Conservation (phyloP, 495 filamentous ascomycete species). For the Trichoderma asperelloides region DNA sequence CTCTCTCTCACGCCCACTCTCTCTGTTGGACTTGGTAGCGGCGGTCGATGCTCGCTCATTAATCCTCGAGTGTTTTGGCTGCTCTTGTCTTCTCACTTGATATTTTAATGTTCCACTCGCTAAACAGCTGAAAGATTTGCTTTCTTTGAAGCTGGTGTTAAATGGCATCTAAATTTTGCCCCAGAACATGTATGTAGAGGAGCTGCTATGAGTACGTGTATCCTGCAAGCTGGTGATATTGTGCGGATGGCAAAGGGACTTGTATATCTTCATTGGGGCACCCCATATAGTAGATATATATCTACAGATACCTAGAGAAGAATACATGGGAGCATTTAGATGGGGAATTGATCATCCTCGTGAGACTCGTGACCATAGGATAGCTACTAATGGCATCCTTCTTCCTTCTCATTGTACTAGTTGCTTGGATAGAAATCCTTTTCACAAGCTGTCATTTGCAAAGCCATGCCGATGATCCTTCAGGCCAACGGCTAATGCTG, state of each 20-base stretch:
- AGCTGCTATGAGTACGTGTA: background rate
- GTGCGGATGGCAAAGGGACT: background rate
- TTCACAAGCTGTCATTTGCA: no score
- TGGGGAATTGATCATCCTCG: background rate
- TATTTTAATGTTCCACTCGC: background rate
- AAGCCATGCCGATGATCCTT: no score
- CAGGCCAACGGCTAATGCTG: no score
- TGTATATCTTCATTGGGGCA: background rate
- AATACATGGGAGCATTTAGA: constrained; percentile 2
- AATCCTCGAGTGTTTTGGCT: background rate
- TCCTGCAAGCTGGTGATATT: background rate
- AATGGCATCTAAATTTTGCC: background rate
- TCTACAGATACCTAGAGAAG: background rate
- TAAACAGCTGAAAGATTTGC: background rate
- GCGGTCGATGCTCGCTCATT: background rate
- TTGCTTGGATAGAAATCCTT: no score
- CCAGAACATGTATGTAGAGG: background rate
- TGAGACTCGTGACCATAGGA: background rate
- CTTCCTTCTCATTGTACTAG: no score
- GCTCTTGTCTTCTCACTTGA: background rate
- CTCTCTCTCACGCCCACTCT: background rate
- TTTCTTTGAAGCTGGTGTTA: background rate
- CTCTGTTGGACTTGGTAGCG: background rate
- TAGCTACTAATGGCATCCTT: no score
- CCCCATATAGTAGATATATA: background rate